Conservation (phyloP, 345 rosid species). For the Gynandropsis gynandra region DNA sequence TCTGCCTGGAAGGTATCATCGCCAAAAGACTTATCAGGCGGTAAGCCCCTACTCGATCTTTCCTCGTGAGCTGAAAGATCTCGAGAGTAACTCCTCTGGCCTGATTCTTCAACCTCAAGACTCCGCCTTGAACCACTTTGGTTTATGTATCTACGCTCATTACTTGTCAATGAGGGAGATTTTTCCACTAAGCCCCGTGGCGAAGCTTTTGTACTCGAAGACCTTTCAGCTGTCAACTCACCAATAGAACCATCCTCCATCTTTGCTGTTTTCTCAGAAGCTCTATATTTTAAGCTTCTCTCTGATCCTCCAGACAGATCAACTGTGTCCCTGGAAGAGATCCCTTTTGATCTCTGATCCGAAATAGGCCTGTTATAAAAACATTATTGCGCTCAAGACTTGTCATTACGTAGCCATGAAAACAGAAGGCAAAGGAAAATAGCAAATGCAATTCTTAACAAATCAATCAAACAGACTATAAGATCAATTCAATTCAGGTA, state of each 20-base stretch:
- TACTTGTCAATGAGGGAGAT: conserved; percentile 71
- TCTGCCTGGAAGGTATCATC: conserved; percentile 64
- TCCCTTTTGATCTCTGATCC: conserved; percentile 42
- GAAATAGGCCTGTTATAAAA: conserved; percentile 32
- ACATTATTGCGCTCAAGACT: background rate
- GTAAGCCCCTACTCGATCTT: too few relatives aligned
- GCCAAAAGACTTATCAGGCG: conserved; percentile 38
- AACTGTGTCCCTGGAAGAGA: conserved; percentile 36
- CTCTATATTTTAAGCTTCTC: conserved; percentile 44
- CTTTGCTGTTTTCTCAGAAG: conserved; percentile 47
- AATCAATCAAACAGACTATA: background rate
- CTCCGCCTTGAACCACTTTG: conserved; percentile 53
- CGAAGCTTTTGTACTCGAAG: conserved; percentile 67
- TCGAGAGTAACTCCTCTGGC: conserved; percentile 32
- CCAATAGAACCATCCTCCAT: conserved; percentile 56
- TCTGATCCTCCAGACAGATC: conserved; percentile 39
- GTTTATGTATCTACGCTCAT: conserved; percentile 60
- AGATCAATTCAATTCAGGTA: too few relatives aligned
- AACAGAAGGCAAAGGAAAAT: background rate
- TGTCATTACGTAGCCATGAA: background rate
- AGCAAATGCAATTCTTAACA: background rate
- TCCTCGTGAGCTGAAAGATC: conserved; percentile 42
- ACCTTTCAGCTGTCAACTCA: conserved; percentile 60
- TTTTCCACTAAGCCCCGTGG: conserved; percentile 60
- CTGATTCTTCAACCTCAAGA: conserved; percentile 68